Evolutionary conservation across 129 eudicot genomes (phyloP).

Genomic region (Chrysanthemum seticuspe): DNA sequence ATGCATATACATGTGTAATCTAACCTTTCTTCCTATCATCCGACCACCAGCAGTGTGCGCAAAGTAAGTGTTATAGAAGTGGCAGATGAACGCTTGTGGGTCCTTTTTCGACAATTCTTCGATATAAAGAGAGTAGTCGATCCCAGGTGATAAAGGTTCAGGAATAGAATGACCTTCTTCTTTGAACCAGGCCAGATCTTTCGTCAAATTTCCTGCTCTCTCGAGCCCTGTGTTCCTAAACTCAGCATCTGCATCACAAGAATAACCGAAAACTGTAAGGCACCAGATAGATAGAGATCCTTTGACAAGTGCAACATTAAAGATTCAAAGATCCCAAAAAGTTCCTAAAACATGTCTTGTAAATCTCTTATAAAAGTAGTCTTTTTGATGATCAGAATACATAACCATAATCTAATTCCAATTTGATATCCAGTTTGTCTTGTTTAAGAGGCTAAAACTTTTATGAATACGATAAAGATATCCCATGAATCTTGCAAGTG

Average conservation of each 20-base stretch:
- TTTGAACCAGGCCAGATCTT: slow-evolving; percentile 89
- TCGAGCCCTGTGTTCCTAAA: slow-evolving; percentile 90
- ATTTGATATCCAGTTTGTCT: no score
- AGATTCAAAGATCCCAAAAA: not conserved
- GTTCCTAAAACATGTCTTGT: no score
- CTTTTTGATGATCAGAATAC: no score
- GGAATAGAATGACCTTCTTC: slow-evolving; percentile 83
- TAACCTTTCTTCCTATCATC: slow-evolving; percentile 75
- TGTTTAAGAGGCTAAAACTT: no score
- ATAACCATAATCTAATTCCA: no score
- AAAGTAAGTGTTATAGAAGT: slow-evolving; percentile 85
- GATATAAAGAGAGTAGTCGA: slow-evolving; percentile 52
- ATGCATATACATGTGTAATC: no score
- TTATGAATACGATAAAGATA: no score
- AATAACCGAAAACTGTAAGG: not conserved
- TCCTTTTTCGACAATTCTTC: slow-evolving; percentile 75
- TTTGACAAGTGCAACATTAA: not conserved
- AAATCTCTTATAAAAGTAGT: no score
- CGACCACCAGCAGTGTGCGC: slow-evolving; percentile 97
- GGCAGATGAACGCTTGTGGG: slow-evolving; percentile 94
- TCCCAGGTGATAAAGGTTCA: slow-evolving; percentile 80
- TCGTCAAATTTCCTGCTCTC: slow-evolving; percentile 62
- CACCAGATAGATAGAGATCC: not conserved
- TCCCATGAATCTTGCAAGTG: no score
- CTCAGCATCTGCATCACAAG: slow-evolving; percentile 60